A percentile compares a stretch with the other conserved stretches of the same genome.
Evolutionary conservation across 768 basidiomycete genomes (phyloP).

Genomic region (Imleria badia): DNA sequence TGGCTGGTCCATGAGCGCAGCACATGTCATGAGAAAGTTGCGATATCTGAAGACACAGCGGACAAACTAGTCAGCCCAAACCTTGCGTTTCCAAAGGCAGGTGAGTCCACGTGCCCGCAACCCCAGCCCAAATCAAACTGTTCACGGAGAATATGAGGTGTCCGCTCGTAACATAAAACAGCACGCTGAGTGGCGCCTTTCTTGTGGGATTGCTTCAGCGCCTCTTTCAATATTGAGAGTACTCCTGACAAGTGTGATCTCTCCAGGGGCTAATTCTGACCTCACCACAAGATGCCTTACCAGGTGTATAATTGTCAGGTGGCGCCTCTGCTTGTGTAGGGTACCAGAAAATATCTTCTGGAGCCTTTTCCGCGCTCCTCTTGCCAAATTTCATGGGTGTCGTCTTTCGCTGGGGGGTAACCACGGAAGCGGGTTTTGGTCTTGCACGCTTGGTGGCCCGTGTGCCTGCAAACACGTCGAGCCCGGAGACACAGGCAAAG

Average conservation of each 20-base stretch:
- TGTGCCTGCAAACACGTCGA: slow-evolving; percentile 11
- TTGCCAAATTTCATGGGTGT: neutral
- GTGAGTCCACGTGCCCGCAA: slow-evolving; percentile 52
- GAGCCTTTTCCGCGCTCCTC: slow-evolving; percentile 10
- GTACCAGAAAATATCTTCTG: slow-evolving; percentile 67
- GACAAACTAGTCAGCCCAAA: neutral
- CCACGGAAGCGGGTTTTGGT: slow-evolving; percentile 7
- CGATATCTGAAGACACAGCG: slow-evolving; percentile 56
- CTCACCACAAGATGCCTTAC: slow-evolving; percentile 42
- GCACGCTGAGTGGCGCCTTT: slow-evolving; percentile 54
- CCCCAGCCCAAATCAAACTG: slow-evolving; percentile 70
- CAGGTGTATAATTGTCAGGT: slow-evolving; percentile 60
- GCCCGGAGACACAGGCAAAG: neutral
- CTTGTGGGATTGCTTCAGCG: slow-evolving; percentile 50
- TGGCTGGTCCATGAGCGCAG: slow-evolving; percentile 66
- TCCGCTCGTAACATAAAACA: slow-evolving; percentile 59
- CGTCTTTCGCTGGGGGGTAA: neutral
- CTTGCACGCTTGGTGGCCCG: slow-evolving; percentile 12
- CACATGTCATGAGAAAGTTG: slow-evolving; percentile 79
- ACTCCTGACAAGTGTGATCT: slow-evolving; percentile 44
- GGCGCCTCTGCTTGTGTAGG: slow-evolving; percentile 43
- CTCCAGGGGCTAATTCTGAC: slow-evolving; percentile 14
- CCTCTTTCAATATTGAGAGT: slow-evolving; percentile 59
- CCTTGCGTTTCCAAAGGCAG: slow-evolving; percentile 1
- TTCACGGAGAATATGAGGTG: slow-evolving; percentile 59